Evolutionary conservation across 2,329 filamentous ascomycete genomes (phyloP), one percentile per base, ranked within the genome.

Genomic region (Periconia sp.): DNA sequence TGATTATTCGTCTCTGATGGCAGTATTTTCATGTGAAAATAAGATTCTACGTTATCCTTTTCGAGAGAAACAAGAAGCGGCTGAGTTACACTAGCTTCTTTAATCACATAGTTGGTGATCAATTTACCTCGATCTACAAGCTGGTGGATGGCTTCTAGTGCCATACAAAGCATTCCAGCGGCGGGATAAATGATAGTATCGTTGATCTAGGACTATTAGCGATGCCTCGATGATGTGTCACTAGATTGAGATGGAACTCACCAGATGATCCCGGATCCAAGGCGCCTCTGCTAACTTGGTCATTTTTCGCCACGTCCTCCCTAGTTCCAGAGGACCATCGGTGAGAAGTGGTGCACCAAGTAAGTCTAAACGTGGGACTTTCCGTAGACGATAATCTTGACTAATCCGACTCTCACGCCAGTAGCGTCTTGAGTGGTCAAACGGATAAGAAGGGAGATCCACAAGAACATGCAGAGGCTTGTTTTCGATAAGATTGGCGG

Each of bases 141-240:
- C 13, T 23, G 25, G 13, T 31, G 30, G 3, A 24, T 23, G 3
- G 48, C 47, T 26, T 54, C 51, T 10, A 54, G 36, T 5, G 65
- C 68, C 61, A 76, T 74, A 11, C 62, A 59, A 2, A 77, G 39
- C 40, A 73, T 77, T 0, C 65, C 75, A 1, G 74, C 70, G 2
- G 54, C 69, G 0, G 77, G 77, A 30, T 75, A 76, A 2, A 78
- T 51, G 2, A 70, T 51, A 7, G 68, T 57, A 1, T 44, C 50
- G n/a, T n/a, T n/a, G n/a, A n/a, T n/a, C n/a, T n/a, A n/a, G n/a
- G n/a, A n/a, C n/a, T n/a, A n/a, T n/a, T n/a, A n/a, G n/a, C n/a
- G n/a, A n/a, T n/a, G n/a, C n/a, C n/a, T n/a, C n/a, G n/a, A n/a
- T n/a, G n/a, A n/a, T n/a, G n/a, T n/a, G n/a, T n/a, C n/a, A n/a